Evolutionary conservation across 2,329 filamentous ascomycete genomes (phyloP).

Genomic region (Apiospora arundinis): DNA sequence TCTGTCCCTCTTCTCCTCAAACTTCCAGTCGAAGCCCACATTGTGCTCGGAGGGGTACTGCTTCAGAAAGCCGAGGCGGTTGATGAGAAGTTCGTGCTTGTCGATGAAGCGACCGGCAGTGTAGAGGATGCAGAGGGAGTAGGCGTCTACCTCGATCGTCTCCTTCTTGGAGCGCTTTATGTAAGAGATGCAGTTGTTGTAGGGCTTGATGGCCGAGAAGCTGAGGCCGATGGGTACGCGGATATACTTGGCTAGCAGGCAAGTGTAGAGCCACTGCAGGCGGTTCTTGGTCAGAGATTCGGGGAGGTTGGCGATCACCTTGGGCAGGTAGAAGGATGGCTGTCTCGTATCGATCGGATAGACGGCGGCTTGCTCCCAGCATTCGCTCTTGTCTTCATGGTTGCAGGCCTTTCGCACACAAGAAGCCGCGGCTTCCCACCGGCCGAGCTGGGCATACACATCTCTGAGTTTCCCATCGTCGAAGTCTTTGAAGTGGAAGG

Average conservation of each 20-base stretch:
- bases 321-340: neutral
- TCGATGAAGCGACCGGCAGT: neutral
- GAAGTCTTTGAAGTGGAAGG: neutral
- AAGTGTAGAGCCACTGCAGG: constrained; percentile 2
- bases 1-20: neutral
- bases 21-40: neutral
- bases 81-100: neutral
- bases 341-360: neutral
- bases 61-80: neutral
- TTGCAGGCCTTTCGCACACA: neutral
- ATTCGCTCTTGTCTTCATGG: neutral
- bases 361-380: neutral
- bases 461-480: neutral
- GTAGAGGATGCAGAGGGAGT: neutral
- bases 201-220: neutral
- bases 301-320: neutral
- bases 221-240: neutral
- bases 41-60: neutral
- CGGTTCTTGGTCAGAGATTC: neutral
- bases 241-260: neutral
- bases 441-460: neutral
- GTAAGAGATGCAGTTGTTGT: neutral
- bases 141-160: neutral
- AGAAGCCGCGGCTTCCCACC: neutral
- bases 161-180: neutral